Conservation (phyloP, 23 red algal genomes). For the Gracilariopsis chorda region DNA sequence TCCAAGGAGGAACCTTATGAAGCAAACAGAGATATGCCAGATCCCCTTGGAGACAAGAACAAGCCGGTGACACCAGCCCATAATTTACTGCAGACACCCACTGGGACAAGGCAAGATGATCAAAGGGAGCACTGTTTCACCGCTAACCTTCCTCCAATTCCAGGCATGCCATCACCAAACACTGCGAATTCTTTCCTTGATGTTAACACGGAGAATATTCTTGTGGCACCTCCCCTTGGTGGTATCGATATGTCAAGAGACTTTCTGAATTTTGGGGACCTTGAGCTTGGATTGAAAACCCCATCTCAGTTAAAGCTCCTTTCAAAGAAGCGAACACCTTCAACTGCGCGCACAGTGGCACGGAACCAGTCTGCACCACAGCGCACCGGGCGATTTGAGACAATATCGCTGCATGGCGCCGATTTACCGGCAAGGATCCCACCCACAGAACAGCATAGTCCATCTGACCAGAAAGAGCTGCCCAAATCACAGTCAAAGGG, state of each 20-base stretch:
- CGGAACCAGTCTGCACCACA: background rate
- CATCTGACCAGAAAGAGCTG: background rate
- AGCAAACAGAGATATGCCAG: background rate
- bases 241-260: background rate
- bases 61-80: background rate
- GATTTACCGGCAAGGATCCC: background rate
- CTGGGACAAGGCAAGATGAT: background rate
- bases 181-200: background rate
- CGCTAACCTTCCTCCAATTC: background rate
- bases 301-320: background rate
- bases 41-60: background rate
- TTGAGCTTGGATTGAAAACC: background rate
- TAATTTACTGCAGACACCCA: background rate
- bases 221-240: background rate
- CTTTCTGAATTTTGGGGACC: background rate
- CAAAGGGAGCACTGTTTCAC: background rate
- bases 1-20: too few species aligned
- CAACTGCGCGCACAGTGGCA: background rate
- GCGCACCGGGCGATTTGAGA: too few species aligned
- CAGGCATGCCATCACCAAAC: conserved; percentile 2
- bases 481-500: background rate
- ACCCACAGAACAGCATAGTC: background rate
- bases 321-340: background rate
- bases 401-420: background rate
- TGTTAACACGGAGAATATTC: background rate